Evolutionary conservation across 495 filamentous ascomycete species (phyloP).

Genomic region (Astrothelium subdiscretum): DNA sequence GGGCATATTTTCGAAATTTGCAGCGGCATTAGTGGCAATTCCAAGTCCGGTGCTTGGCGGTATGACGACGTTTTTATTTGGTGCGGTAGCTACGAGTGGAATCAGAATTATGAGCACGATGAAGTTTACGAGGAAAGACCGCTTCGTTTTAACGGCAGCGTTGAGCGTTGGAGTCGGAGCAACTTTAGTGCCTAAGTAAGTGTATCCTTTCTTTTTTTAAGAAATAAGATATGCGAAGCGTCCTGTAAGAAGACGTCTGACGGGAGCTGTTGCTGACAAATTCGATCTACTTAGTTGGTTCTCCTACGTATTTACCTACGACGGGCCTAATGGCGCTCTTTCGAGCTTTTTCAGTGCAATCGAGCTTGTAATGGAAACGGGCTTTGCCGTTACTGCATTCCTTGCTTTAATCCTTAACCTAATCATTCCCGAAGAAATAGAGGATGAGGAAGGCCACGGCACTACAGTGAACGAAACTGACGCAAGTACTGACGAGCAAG

Average conservation of each 20-base stretch:
- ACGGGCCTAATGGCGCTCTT: slow-evolving; percentile 56
- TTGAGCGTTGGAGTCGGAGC: slow-evolving; percentile 70
- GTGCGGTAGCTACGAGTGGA: slow-evolving; percentile 72
- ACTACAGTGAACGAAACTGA: slow-evolving; percentile 20
- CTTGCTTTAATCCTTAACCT: slow-evolving; percentile 64
- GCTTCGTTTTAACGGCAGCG: slow-evolving; percentile 75
- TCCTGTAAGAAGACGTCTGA: not conserved
- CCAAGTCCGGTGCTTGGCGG: slow-evolving; percentile 73
- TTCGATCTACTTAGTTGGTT: slow-evolving; percentile 22
- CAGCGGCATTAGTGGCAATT: slow-evolving; percentile 76
- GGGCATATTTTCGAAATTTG: slow-evolving; percentile 87
- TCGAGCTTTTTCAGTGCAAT: slow-evolving; percentile 77
- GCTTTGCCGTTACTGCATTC: slow-evolving; percentile 61
- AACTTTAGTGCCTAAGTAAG: slow-evolving; percentile 60
- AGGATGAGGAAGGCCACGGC: slow-evolving; percentile 38
- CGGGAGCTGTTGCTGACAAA: not conserved
- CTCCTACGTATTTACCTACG: slow-evolving; percentile 60
- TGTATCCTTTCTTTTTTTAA: too few species aligned
- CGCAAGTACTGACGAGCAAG: slow-evolving; percentile 20
- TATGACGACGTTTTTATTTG: slow-evolving; percentile 90
- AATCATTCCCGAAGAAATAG: slow-evolving; percentile 58
- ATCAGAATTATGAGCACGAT: slow-evolving; percentile 71
- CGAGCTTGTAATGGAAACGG: slow-evolving; percentile 67
- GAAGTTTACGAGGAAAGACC: slow-evolving; percentile 71
- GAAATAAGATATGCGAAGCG: too few species aligned